phyloP scores from a whole-genome alignment of 2,329 filamentous ascomycete genomes.

The Colletotrichum lindemuthianum region DNA sequence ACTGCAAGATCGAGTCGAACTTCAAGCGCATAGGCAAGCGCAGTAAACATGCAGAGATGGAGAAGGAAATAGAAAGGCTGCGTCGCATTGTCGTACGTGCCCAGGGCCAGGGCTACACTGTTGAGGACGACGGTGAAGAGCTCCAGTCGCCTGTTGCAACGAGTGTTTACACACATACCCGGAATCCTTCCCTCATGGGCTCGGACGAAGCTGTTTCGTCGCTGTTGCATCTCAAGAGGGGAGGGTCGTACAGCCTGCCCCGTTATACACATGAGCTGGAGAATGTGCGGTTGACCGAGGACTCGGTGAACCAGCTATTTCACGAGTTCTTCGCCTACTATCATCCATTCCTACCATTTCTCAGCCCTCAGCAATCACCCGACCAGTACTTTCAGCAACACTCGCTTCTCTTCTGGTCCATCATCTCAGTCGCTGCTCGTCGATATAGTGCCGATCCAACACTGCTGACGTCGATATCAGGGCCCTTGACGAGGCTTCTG shows the following conservation, averaged over 20 bases:
- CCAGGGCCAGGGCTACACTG: slow-evolving; percentile 65
- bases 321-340: slow-evolving; percentile 80
- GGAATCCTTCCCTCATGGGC: slow-evolving; percentile 72
- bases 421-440: slow-evolving; percentile 78
- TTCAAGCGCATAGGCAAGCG: slow-evolving; percentile 88
- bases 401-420: slow-evolving; percentile 86
- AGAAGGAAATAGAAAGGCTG: slow-evolving; percentile 79
- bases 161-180: slow-evolving; percentile 66
- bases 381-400: slow-evolving; percentile 82
- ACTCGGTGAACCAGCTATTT: slow-evolving; percentile 72
- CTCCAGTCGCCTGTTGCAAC: slow-evolving; percentile 69
- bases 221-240: slow-evolving; percentile 72
- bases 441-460: slow-evolving; percentile 72
- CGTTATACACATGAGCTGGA: slow-evolving; percentile 71
- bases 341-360: slow-evolving; percentile 81
- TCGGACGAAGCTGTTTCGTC: slow-evolving; percentile 76
- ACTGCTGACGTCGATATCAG: slow-evolving; percentile 74
- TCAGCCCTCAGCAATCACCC: slow-evolving; percentile 72
- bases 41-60: slow-evolving; percentile 86
- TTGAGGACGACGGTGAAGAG: slow-evolving; percentile 66
- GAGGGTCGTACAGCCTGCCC: slow-evolving; percentile 68
- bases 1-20: slow-evolving; percentile 88
- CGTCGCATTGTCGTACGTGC: slow-evolving; percentile 70
- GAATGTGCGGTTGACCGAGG: slow-evolving; percentile 71
- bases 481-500: slow-evolving; percentile 74